Percentiles rank a stretch among this genome's conserved stretches.
Evolutionary conservation across 2,329 filamentous ascomycete species (phyloP).

Genomic region (Exophiala sp.): DNA sequence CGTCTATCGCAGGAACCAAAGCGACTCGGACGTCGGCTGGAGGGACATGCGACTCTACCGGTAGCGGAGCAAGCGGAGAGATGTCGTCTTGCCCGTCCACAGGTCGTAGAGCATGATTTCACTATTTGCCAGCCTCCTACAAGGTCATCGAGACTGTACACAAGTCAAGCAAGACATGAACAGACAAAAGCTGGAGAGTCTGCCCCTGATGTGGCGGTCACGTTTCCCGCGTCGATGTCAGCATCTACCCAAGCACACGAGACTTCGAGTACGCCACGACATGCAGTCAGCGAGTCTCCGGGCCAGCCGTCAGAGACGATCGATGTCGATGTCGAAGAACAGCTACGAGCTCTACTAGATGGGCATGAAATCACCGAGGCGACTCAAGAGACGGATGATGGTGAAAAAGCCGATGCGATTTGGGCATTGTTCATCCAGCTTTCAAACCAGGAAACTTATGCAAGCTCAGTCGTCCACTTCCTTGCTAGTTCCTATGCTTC

Average conservation of each 20-base stretch:
- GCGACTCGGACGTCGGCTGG: background rate
- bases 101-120: too few species aligned
- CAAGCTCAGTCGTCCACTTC: conserved; percentile 12
- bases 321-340: conserved; percentile 1
- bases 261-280: too few species aligned
- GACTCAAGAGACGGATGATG: background rate
- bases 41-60: background rate
- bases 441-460: conserved; percentile 9
- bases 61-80: background rate
- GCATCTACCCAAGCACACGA: too few species aligned
- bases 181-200: background rate
- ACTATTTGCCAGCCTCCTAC: too few species aligned
- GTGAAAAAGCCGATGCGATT: conserved; percentile 1
- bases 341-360: conserved; percentile 4
- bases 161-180: background rate
- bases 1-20: conserved; percentile 1
- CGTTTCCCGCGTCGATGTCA: too few species aligned
- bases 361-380: background rate
- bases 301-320: too few species aligned
- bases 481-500: conserved; percentile 4
- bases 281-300: too few species aligned
- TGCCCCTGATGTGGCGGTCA: too few species aligned
- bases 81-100: background rate
- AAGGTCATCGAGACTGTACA: conserved; percentile 3
- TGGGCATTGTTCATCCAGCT: conserved; percentile 14